Base-by-base conservation (phyloP, 371 early-diverging fungal species). In the Polyrhizophydium stewartii region DNA sequence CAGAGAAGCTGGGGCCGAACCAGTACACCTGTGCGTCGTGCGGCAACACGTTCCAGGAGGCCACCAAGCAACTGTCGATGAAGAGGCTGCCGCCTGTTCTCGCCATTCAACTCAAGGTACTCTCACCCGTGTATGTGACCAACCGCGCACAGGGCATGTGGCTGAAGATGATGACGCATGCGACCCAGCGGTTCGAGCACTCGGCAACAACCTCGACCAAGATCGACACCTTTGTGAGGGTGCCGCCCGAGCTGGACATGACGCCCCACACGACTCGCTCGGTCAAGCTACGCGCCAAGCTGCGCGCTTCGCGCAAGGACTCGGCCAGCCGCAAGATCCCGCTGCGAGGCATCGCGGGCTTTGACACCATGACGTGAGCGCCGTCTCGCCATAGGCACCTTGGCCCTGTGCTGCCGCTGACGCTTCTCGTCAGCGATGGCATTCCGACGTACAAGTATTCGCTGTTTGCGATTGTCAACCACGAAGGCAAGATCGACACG, bases 161-260 rank as follows among this genome's bases (percentile, higher is more conserved):
- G n/a, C 57, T 43, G 22, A 45, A 35, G 3, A 13, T 13, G 35
- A 35, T 35, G 35, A 13, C 3, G 7, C 13, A 13, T 3, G 13
- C 35, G 32, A 27, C 24, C 10, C 52, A 92, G 87, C 87, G 97
- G 19, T 97, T 96, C 65, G 93, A 92, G 67, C 92, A 90, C 64
- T 81, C 85, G 2, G 68, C 67, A 21, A 61, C 78, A 35, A 74
- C 81, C 0, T 77, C 85, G 13, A 80, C 85, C 61, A 97, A 97
- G 69, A 86, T 94, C 56, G 94, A 96, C 52, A 85, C 92, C 2
- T 85, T 83, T 65, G 90, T 97, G 50, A 77, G 83, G 40, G 83
- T 97, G 38, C 95, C 96, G 16, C 74, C 82, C n/a, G 86, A 89
- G 37, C 71, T 97, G n/a, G 92, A 95, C 71, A 89, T 97, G 89